phyloP scores from a whole-genome alignment of 1,284 basidiomycete species.

The Boletus austroedulis region DNA sequence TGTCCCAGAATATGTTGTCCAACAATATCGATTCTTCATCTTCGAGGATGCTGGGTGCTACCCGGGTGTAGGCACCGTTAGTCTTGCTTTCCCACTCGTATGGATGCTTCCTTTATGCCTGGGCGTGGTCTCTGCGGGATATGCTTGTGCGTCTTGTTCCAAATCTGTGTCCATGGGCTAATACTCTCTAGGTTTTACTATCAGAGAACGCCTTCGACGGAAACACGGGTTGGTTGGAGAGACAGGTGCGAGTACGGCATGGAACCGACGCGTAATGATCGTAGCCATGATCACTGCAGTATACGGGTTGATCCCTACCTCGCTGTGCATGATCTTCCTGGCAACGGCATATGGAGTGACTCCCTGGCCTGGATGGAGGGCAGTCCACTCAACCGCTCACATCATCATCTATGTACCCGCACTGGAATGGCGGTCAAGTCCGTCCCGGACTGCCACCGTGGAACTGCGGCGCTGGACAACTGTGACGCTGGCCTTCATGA shows the following conservation, averaged over 20 bases:
- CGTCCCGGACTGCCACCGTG: background rate
- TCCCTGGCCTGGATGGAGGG: constrained; percentile 25
- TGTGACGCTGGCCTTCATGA: constrained; percentile 15
- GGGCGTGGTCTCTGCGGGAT: constrained; percentile 30
- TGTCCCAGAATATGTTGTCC: constrained; percentile 39
- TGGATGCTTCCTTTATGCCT: constrained; percentile 38
- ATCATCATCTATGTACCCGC: constrained; percentile 12
- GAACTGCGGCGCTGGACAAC: constrained; percentile 24
- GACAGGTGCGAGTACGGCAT: background rate
- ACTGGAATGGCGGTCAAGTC: constrained; percentile 12
- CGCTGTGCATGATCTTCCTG: constrained; percentile 12
- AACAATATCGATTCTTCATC: constrained; percentile 43
- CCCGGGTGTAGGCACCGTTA: constrained; percentile 32
- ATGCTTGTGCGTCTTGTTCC: constrained; percentile 16
- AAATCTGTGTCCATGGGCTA: background rate
- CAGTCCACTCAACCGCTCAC: constrained; percentile 16
- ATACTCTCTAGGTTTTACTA: constrained; percentile 14
- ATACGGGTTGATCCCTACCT: constrained; percentile 17
- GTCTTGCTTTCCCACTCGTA: constrained; percentile 36
- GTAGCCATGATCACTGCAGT: constrained; percentile 10
- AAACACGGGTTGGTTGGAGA: background rate
- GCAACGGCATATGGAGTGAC: constrained; percentile 9
- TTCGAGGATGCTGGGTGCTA: constrained; percentile 41
- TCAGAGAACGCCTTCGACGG: constrained; percentile 7
- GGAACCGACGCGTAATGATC: constrained; percentile 17